Percentiles rank a stretch among this genome's conserved stretches.
These are phyloP conservation scores for Platanthera zijinensis DNA, from an alignment of 106 monocot genomes.

Conservation along the genomic window DNA sequence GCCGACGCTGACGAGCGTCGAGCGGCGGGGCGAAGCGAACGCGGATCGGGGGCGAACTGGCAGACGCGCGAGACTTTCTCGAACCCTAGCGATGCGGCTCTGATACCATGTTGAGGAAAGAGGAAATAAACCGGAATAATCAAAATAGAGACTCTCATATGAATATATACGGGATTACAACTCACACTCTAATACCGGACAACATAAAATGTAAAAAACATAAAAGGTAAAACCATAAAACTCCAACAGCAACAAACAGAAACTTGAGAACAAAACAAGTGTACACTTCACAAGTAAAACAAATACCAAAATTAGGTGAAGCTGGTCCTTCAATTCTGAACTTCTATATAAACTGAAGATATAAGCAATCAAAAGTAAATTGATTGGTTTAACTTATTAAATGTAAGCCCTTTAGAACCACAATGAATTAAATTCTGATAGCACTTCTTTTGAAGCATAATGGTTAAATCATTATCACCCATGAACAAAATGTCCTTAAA, in stretches of 20 bases:
- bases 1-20: too few relatives aligned
- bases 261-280: not conserved
- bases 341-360: not conserved
- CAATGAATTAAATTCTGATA: not conserved
- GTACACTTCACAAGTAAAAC: not conserved
- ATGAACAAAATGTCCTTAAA: not conserved
- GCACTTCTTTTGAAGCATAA: not conserved
- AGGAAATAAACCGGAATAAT: too few relatives aligned
- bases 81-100: too few relatives aligned
- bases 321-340: not conserved
- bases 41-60: too few relatives aligned
- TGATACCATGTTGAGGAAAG: too few relatives aligned
- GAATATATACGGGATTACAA: too few relatives aligned
- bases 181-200: too few relatives aligned
- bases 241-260: not conserved
- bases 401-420: not conserved
- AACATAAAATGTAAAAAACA: too few relatives aligned
- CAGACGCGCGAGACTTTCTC: too few relatives aligned
- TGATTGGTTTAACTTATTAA: not conserved
- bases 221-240: too few relatives aligned
- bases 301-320: not conserved
- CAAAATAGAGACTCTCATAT: too few relatives aligned
- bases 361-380: not conserved
- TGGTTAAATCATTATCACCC: not conserved
- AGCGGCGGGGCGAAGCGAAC: too few relatives aligned